Conservation (phyloP, 1,139 yeast genomes). For the Diutina ranongensis region DNA sequence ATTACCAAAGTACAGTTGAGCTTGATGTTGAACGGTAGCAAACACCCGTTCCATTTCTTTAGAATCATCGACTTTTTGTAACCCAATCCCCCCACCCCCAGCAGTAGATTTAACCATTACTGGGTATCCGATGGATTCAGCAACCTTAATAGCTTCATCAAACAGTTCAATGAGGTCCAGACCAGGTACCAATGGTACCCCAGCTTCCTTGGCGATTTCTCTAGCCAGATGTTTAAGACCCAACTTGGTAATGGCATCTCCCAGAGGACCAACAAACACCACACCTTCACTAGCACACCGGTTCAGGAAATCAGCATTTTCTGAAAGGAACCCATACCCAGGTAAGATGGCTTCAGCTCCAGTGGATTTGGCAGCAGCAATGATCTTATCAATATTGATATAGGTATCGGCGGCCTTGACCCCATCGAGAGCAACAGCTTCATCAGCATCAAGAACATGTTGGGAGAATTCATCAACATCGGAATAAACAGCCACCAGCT, state of each 20-base stretch:
- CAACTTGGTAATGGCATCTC: constrained; percentile 78
- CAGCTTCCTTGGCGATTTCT: constrained; percentile 78
- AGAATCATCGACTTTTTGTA: constrained; percentile 80
- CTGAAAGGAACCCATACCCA: constrained; percentile 94
- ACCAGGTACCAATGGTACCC: constrained; percentile 94
- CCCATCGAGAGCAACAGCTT: constrained; percentile 70
- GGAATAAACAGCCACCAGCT: constrained; percentile 79
- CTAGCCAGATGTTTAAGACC: constrained; percentile 96
- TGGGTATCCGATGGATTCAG: constrained; percentile 76
- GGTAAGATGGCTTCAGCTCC: constrained; percentile 92
- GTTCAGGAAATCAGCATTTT: constrained; percentile 92
- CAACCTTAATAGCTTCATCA: constrained; percentile 64
- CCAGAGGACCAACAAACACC: constrained; percentile 90
- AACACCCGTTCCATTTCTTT: constrained; percentile 74
- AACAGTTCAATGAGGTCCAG: constrained; percentile 65
- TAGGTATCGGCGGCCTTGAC: constrained; percentile 84
- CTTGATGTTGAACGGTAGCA: constrained; percentile 88
- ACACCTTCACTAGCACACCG: constrained; percentile 74
- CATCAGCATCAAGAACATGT: constrained; percentile 77
- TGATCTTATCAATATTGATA: constrained; percentile 70
- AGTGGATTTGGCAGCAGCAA: constrained; percentile 71
- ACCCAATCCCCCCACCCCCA: constrained; percentile 98
- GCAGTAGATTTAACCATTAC: constrained; percentile 96
- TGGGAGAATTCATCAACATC: constrained; percentile 83
- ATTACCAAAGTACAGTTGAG: constrained; percentile 85